Conservation (phyloP, 2,329 filamentous ascomycete genomes). For the Phyllosticta capitalensis region DNA sequence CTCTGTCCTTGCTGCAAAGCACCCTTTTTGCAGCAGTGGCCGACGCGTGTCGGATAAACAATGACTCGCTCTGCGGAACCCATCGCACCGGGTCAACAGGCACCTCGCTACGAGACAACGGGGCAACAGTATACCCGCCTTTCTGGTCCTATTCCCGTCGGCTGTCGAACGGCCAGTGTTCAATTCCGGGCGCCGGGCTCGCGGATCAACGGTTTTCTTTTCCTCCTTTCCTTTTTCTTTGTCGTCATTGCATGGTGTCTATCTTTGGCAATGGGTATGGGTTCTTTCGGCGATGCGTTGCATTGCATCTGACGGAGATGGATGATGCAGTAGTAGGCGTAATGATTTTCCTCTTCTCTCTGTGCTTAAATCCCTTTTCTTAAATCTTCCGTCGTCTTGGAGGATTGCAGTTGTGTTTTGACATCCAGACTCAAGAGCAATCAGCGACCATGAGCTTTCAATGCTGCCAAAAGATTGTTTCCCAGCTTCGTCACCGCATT, state of each 20-base stretch:
- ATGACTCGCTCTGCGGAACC: neutral
- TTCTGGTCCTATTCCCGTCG: neutral
- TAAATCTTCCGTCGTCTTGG: too few relatives aligned
- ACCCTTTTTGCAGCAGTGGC: neutral
- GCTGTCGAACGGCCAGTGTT: neutral
- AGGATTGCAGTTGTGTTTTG: too few relatives aligned
- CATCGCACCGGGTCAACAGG: neutral
- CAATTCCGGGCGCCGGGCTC: neutral
- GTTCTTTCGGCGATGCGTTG: neutral
- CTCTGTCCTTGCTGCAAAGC: neutral
- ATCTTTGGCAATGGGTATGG: neutral
- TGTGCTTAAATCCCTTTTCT: too few relatives aligned
- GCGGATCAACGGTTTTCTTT: neutral
- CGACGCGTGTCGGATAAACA: neutral
- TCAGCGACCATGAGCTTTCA: too few relatives aligned
- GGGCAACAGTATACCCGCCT: neutral
- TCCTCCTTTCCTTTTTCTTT: neutral
- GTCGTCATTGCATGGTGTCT: neutral
- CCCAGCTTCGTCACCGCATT: neutral
- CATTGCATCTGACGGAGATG: neutral
- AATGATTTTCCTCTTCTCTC: neutral
- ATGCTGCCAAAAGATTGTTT: too few relatives aligned
- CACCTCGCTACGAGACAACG: neutral
- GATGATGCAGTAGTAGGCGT: neutral
- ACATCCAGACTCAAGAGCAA: too few relatives aligned